Evolutionary conservation across 805 yeast genomes (phyloP), one percentile per base, ranked within the genome.

Genomic region (Ogataea dorogensis): DNA sequence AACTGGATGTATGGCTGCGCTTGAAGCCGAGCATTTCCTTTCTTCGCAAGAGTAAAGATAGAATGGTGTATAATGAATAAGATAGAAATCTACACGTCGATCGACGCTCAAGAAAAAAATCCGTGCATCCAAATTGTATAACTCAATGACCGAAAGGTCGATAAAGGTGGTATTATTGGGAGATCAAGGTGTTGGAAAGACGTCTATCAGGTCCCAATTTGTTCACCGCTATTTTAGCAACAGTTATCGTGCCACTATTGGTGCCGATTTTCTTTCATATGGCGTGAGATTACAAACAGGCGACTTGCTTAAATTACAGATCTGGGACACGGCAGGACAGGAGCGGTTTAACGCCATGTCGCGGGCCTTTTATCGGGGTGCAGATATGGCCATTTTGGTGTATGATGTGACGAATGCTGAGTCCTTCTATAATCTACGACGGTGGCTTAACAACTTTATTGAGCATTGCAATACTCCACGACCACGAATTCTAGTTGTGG

Each of bases 1-100:
- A 59, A 76, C 96, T 46, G 98, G 98, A 47, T 93, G 98, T 75
- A 91, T 89, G 97, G 98, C 98, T 55, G 98, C 95, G 43, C 75
- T 93, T 44, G 98, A 93, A 56, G 86, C 91, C 58, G 97, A 89
- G 70, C 82, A 78, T 63, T 84, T 73, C 63, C 61, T 89, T 44
- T 68, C 91, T 29, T 38, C 59, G 27, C 47, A 49, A 35, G 94
- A 85, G 50, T 44, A 40, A 29, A 27, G 14, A 25, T 36, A 36
- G 34, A 36, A 17, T 17, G 31, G 26, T 21, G 26, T 7, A 17
- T 22, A 19, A 31, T 17, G 19, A 25, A 15, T 14, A 26, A 17
- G 17, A 27, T 19, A 19, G 11, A 25, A 30, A n/a, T 16, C 21
- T n/a, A 5, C 17, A 16, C 23, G 42, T 24, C 38, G 39, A 29